Evolutionary conservation across 2,329 filamentous ascomycete species (phyloP).

Genomic region (Chaetomium strumarium): DNA sequence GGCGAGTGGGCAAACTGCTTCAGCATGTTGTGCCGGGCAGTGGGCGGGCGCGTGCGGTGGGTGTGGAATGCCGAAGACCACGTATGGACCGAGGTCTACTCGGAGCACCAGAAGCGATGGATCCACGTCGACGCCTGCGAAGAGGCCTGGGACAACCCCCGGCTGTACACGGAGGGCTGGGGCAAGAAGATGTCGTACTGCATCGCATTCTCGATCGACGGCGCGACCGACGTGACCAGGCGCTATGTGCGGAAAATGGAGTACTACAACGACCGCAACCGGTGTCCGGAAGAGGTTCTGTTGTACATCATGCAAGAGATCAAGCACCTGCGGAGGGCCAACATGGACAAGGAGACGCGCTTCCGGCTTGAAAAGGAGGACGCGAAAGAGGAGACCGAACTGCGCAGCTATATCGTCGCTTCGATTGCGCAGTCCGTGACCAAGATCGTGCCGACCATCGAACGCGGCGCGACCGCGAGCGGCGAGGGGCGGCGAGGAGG

Average conservation of each 20-base stretch:
- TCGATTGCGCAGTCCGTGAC: conserved; percentile 69
- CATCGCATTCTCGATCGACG: conserved; percentile 92
- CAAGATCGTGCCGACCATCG: conserved; percentile 52
- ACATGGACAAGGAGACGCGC: conserved; percentile 79
- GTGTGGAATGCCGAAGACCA: conserved; percentile 98
- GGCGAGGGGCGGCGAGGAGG: conserved; percentile 21
- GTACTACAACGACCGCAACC: conserved; percentile 66
- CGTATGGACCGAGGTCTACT: conserved; percentile 97
- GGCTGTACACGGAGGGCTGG: conserved; percentile 92
- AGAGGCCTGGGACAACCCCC: conserved; percentile 89
- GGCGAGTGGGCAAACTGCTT: conserved; percentile 99
- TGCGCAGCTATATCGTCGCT: conserved; percentile 67
- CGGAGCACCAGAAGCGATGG: conserved; percentile 88
- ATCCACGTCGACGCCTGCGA: conserved; percentile 95
- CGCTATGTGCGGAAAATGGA: conserved; percentile 67
- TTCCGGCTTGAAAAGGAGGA: conserved; percentile 79
- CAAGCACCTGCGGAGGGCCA: conserved; percentile 71
- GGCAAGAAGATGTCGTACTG: conserved; percentile 95
- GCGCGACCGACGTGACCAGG: conserved; percentile 59
- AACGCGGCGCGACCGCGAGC: conserved; percentile 21
- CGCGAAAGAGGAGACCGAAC: conserved; percentile 65
- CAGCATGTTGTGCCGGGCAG: conserved; percentile 91
- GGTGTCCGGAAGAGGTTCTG: conserved; percentile 82
- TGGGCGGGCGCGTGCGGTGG: conserved; percentile 89
- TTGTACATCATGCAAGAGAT: conserved; percentile 92